Percentiles rank a stretch among this genome's conserved stretches.
Evolutionary conservation across 371 early-diverging fungal genomes (phyloP).

Genomic region (Mortierella sp.): DNA sequence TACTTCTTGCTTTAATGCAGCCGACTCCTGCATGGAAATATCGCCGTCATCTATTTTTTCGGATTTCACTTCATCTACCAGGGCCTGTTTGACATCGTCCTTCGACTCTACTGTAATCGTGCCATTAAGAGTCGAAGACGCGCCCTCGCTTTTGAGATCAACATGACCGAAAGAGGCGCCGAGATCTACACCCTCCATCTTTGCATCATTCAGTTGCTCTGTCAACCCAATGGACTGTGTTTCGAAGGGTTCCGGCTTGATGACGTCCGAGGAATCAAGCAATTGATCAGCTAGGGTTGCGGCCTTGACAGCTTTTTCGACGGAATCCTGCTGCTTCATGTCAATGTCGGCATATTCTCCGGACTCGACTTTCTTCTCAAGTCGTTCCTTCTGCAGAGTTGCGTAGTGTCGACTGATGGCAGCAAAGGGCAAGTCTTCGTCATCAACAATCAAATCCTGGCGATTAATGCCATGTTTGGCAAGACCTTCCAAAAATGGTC

Average conservation of each 20-base stretch:
- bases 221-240: not conserved
- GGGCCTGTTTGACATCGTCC: not conserved
- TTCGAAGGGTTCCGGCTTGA: not conserved
- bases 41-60: not conserved
- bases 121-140: not conserved
- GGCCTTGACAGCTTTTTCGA: conserved; percentile 19
- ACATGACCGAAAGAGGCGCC: not conserved
- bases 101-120: not conserved
- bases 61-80: not conserved
- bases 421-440: conserved; percentile 72
- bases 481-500: conserved; percentile 76
- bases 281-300: conserved; percentile 15
- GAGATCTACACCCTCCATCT: not conserved
- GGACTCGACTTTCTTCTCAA: conserved; percentile 17
- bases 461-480: conserved; percentile 81
- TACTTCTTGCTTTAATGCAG: not conserved
- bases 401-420: conserved; percentile 44
- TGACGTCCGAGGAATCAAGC: not conserved
- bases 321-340: conserved; percentile 10
- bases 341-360: not conserved
- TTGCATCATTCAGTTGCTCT: not conserved
- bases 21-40: not conserved
- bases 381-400: conserved; percentile 21
- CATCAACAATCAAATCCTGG: conserved; percentile 76
- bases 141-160: not conserved